Base-by-base conservation (phyloP, 139 green algal species). In the Ettlia oleoabundans region DNA sequence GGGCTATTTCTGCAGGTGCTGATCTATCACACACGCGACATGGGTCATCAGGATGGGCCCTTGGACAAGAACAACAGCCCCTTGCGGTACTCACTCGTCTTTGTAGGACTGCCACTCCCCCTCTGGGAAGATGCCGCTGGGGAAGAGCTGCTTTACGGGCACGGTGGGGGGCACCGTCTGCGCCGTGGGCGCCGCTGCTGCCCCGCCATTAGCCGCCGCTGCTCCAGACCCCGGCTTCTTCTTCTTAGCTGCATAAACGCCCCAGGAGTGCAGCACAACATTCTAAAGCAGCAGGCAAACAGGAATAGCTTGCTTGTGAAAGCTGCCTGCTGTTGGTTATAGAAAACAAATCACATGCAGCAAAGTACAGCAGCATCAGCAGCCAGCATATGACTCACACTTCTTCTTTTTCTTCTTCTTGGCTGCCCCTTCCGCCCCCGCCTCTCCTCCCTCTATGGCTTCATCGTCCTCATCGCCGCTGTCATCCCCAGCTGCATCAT, bases 131-230 rank as follows among this genome's bases (percentile, higher is more conserved):
- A 92, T 82, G 32, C 93, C 95, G 8, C 84, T 78, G 10, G 92
- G 92, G 87, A 97, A 99, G 0, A 99, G 88, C 64, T 96, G 42
- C 28, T 86, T 84, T 4, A 99, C 89, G 1, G 97, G 96, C 8
- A 99, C 86, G 28, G 76, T 92, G 32, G 97, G 97, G 0, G 97
- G 97, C 30, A 91, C 86, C 2, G 97, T 99, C 86, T 99, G 97
- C 61, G 89, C 42, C 13, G 53, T 84, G n/a, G 80, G 75, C 21
- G 69, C 55, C 1, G 80, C 64, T n/a, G 76, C 58, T 63, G 69
- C 30, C 19, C 35, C 15, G n/a, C 53, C 68, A 41, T 82, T 82
- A 18, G n/a, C 42, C 70, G 32, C n/a, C 51, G 26, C 71, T 75
- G 63, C 43, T 72, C 35, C 78, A n/a, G 64, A 8, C 33, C 47